Percentiles rank a stretch among this genome's conserved stretches.
phyloP scores from a whole-genome alignment of 768 basidiomycete species.

The Lentinula guzmanii region DNA sequence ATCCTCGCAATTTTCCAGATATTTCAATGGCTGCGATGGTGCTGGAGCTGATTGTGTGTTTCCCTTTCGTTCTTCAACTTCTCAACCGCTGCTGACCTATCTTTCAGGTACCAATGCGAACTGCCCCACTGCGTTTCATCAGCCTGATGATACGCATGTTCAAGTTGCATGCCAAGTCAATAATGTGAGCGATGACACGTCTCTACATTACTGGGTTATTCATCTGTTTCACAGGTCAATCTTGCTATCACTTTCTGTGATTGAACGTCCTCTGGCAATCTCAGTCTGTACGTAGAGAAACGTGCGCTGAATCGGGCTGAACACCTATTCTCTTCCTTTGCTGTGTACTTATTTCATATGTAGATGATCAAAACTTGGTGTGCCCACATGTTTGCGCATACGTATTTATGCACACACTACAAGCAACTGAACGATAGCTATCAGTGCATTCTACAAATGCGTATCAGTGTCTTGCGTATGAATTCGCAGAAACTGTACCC shows the following conservation, averaged over 20 bases:
- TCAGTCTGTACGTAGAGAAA: too few relatives aligned
- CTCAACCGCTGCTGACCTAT: background rate
- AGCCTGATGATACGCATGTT: slow-evolving; percentile 18
- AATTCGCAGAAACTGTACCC: too few relatives aligned
- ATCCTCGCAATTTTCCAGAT: slow-evolving; percentile 10
- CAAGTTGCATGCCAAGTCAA: slow-evolving; percentile 27
- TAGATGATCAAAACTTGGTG: too few relatives aligned
- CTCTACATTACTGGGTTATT: background rate
- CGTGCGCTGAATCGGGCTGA: too few relatives aligned
- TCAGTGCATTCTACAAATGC: too few relatives aligned
- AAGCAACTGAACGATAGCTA: too few relatives aligned
- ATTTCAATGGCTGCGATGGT: slow-evolving; percentile 22
- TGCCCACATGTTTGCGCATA: too few relatives aligned
- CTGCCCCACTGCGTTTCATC: slow-evolving; percentile 27
- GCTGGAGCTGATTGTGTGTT: slow-evolving; percentile 20
- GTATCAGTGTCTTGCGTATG: too few relatives aligned
- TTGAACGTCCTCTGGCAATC: background rate
- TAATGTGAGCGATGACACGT: slow-evolving; percentile 14
- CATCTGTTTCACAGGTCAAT: background rate
- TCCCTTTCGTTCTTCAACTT: background rate
- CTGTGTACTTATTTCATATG: too few relatives aligned
- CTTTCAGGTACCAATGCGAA: slow-evolving; percentile 18
- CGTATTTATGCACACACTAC: too few relatives aligned
- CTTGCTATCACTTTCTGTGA: slow-evolving; percentile 7
- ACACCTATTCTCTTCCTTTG: too few relatives aligned